A percentile compares a stretch with the other conserved stretches of the same genome.
These are phyloP conservation scores for Pachyrhizus erosus DNA, from an alignment of 306 rosid species.

Conservation along the genomic window DNA sequence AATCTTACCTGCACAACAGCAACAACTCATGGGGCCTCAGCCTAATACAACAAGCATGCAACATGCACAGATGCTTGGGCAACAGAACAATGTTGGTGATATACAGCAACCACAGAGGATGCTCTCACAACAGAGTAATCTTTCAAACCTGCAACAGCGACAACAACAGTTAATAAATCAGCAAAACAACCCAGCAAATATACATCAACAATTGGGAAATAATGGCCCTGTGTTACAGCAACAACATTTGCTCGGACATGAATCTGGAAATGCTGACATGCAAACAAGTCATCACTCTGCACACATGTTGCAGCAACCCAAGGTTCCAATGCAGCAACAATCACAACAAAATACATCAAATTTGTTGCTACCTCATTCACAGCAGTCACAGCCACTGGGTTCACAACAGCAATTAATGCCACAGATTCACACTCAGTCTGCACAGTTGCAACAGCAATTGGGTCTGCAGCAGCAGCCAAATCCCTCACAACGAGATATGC, in stretches of 20 bases:
- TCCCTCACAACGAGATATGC: slow-evolving; percentile 75
- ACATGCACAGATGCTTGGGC: slow-evolving; percentile 71
- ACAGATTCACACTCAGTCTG: slow-evolving; percentile 77
- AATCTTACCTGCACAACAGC: slow-evolving; percentile 65
- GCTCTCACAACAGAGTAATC: slow-evolving; percentile 75
- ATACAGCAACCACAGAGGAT: slow-evolving; percentile 80
- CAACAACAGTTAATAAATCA: slow-evolving; percentile 73
- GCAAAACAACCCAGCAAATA: slow-evolving; percentile 70
- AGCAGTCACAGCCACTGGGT: slow-evolving; percentile 70
- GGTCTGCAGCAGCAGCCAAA: slow-evolving; percentile 72
- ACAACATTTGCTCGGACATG: slow-evolving; percentile 64
- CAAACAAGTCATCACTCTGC: slow-evolving; percentile 75
- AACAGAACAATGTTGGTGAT: slow-evolving; percentile 75
- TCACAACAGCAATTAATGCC: slow-evolving; percentile 78
- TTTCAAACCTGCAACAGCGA: slow-evolving; percentile 71
- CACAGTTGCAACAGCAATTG: slow-evolving; percentile 80
- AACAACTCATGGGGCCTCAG: slow-evolving; percentile 70
- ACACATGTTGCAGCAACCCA: slow-evolving; percentile 77
- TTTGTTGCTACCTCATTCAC: slow-evolving; percentile 69
- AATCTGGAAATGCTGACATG: slow-evolving; percentile 75
- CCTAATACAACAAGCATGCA: slow-evolving; percentile 67
- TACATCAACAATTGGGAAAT: slow-evolving; percentile 85
- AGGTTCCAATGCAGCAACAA: slow-evolving; percentile 72
- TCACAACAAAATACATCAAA: slow-evolving; percentile 64
- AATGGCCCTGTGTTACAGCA: slow-evolving; percentile 76